Conservation (phyloP, 164 flowering plant genomes). For the Tetrastigma voinierianum region DNA sequence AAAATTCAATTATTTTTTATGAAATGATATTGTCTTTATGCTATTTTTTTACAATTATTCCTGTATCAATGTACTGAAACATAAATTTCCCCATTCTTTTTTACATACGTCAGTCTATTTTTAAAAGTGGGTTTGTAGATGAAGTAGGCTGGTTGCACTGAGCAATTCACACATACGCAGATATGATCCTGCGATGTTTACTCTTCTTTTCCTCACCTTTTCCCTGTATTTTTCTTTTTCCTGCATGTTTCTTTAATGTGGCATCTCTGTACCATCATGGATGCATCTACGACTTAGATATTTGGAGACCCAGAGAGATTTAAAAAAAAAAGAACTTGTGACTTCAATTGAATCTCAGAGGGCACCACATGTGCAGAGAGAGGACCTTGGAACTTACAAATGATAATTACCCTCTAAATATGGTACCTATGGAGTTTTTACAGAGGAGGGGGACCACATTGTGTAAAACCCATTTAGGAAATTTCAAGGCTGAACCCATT, state of each 20-base stretch:
- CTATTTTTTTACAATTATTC: too few relatives aligned
- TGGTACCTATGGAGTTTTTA: not conserved
- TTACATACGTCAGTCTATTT: not conserved
- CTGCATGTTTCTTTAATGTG: not conserved
- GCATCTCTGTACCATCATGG: too few relatives aligned
- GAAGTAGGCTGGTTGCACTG: constrained; percentile 9
- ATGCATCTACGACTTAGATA: too few relatives aligned
- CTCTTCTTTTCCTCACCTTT: constrained; percentile 4
- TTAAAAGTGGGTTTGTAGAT: constrained; percentile 2
- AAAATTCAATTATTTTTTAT: not conserved
- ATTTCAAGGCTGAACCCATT: constrained; percentile 6
- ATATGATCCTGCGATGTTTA: constrained; percentile 4
- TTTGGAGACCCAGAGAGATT: not conserved
- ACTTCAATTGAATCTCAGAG: not conserved
- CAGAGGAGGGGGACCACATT: constrained; percentile 15
- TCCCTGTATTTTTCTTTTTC: not conserved
- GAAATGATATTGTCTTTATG: too few relatives aligned
- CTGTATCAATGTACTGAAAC: too few relatives aligned
- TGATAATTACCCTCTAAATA: constrained; percentile 2
- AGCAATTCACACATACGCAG: constrained; percentile 8
- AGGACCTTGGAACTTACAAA: constrained; percentile 6
- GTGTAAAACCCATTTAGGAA: not conserved
- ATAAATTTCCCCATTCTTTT: too few relatives aligned
- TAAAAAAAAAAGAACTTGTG: not conserved
- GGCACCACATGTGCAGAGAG: constrained; percentile 5